These are phyloP conservation scores for Claviceps digitariae DNA, from an alignment of 2,329 filamentous ascomycete species.

Conservation along the genomic window DNA sequence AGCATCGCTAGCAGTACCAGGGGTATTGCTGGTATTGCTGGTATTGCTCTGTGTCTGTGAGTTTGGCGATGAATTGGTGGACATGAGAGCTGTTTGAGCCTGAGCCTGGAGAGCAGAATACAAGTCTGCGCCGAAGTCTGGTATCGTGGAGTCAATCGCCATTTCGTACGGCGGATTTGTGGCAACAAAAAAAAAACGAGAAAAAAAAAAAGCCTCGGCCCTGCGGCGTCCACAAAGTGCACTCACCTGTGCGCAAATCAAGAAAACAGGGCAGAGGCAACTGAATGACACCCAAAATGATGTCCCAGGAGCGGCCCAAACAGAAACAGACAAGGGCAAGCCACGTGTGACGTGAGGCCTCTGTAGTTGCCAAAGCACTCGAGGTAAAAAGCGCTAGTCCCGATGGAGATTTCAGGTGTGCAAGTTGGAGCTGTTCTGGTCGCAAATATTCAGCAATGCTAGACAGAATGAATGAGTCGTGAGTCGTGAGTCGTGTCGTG, in stretches of 20 bases:
- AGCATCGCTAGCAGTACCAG: background rate
- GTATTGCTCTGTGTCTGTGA: constrained; percentile 3
- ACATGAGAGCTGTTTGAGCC: constrained; percentile 3
- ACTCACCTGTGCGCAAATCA: background rate
- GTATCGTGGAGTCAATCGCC: constrained; percentile 1
- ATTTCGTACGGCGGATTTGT: background rate
- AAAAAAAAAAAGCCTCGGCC: too few relatives aligned
- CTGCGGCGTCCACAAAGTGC: background rate
- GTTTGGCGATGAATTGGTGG: constrained; percentile 4
- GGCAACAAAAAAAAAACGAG: too few relatives aligned
- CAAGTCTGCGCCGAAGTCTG: background rate
- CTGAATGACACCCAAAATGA: background rate
- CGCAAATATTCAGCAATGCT: background rate
- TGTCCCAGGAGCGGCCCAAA: background rate
- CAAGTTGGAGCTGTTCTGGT: background rate
- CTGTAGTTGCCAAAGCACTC: background rate
- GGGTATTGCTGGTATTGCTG: background rate
- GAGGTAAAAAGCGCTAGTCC: background rate
- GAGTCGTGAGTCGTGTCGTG: background rate
- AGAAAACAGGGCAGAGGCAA: background rate
- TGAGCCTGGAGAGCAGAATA: background rate
- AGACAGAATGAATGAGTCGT: background rate
- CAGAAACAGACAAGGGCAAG: background rate
- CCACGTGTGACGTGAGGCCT: background rate
- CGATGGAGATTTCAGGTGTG: background rate